These are phyloP conservation scores for Pseudocohnilembus persalinus DNA, from an alignment of 169 alveolate genomes.

Conservation along the genomic window DNA sequence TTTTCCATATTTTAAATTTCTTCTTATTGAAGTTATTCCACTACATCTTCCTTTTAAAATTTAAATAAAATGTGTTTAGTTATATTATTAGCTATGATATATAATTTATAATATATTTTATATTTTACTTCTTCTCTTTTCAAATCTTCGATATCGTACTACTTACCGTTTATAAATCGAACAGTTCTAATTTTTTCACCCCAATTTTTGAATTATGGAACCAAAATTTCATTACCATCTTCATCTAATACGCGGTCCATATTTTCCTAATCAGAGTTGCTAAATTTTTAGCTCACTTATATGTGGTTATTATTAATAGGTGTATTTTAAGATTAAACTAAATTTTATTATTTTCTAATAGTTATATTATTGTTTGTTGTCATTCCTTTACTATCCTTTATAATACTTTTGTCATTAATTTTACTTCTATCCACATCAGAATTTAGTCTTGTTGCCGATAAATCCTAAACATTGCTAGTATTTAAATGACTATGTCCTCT, in stretches of 20 bases:
- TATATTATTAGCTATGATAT: neutral
- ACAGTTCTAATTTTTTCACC: constrained; percentile 4
- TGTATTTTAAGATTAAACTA: too few species aligned
- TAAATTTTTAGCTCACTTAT: too few species aligned
- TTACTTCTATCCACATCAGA: neutral
- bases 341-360: too few species aligned
- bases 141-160: constrained; percentile 14
- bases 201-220: neutral
- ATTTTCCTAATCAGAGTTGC: neutral
- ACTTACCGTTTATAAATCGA: neutral
- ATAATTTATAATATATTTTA: too few species aligned
- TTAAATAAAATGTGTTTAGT: too few species aligned
- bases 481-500: neutral
- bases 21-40: neutral
- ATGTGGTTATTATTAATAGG: too few species aligned
- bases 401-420: too few species aligned
- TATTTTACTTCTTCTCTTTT: constrained; percentile 17
- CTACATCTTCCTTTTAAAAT: neutral
- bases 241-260: neutral
- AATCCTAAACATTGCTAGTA: neutral
- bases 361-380: too few species aligned
- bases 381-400: too few species aligned
- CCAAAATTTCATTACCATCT: neutral
- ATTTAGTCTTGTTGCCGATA: neutral
- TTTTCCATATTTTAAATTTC: neutral